Evolutionary conservation across 306 rosid species (phyloP).

Genomic region (Sechiopsis laciniata): DNA sequence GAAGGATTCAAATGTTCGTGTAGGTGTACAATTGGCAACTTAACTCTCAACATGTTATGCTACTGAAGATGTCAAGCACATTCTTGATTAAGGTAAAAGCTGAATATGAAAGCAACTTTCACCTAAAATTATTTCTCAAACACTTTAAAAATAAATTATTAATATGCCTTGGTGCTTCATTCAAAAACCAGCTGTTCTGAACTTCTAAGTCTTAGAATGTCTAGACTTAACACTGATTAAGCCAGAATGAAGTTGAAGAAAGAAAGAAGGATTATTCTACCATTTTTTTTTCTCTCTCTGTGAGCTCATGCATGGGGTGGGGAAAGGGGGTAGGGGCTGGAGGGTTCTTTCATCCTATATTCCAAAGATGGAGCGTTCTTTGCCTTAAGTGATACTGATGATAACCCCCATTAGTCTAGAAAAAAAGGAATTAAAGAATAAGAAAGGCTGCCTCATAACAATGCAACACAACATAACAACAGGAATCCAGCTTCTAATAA

Average conservation of each 20-base stretch:
- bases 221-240: neutral
- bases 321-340: neutral
- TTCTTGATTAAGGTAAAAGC: constrained; percentile 10
- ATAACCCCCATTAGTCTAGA: neutral
- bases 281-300: neutral
- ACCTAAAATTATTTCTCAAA: neutral
- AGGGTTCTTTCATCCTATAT: neutral
- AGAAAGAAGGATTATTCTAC: neutral
- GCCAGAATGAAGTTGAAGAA: neutral
- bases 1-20: neutral
- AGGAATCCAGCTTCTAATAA: neutral
- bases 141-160: neutral
- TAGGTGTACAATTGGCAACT: neutral
- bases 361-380: neutral
- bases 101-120: neutral
- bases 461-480: constrained; percentile 3
- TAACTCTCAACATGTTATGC: constrained; percentile 9
- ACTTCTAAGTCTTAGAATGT: neutral
- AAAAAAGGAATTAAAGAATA: neutral
- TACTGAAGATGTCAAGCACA: neutral
- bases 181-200: neutral
- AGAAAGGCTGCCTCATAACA: neutral
- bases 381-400: neutral
- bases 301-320: neutral
- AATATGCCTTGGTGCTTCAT: neutral